These are phyloP conservation scores for Globisporangium okanoganense DNA, from an alignment of 352 stramenopile species.

Conservation along the genomic window DNA sequence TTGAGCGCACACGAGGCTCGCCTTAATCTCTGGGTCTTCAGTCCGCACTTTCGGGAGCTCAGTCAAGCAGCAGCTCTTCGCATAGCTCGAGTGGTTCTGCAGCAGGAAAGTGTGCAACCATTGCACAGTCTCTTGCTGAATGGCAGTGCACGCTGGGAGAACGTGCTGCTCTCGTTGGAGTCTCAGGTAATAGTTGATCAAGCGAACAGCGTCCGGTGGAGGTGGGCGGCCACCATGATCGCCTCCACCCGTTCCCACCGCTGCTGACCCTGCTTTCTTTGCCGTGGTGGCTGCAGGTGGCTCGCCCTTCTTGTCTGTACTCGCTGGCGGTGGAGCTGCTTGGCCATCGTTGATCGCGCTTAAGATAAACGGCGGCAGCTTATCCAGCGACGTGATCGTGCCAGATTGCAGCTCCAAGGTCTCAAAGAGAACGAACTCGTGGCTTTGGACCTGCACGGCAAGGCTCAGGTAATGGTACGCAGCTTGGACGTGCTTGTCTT, in stretches of 20 bases:
- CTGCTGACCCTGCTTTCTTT: slow-evolving; percentile 10
- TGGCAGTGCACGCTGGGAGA: slow-evolving; percentile 26
- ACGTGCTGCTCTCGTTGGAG: slow-evolving; percentile 42
- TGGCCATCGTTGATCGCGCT: slow-evolving; percentile 18
- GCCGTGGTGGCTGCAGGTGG: not conserved
- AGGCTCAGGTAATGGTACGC: slow-evolving; percentile 71
- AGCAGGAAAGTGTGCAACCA: slow-evolving; percentile 57
- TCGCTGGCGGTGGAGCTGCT: not conserved
- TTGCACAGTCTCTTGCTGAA: slow-evolving; percentile 31
- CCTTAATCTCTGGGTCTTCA: slow-evolving; percentile 54
- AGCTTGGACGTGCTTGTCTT: slow-evolving; percentile 59
- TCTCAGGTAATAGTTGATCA: slow-evolving; percentile 65
- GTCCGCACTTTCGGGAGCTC: slow-evolving; percentile 36
- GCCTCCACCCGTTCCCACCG: not conserved
- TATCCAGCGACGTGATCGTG: slow-evolving; percentile 33
- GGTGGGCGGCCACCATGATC: not conserved
- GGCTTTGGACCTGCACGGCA: slow-evolving; percentile 34
- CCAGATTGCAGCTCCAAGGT: slow-evolving; percentile 57
- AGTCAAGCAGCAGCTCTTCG: slow-evolving; percentile 45
- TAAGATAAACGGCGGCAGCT: slow-evolving; percentile 40
- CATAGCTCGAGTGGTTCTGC: slow-evolving; percentile 56
- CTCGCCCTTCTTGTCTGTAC: slow-evolving; percentile 8
- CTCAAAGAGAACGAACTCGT: slow-evolving; percentile 51
- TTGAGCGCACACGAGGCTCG: slow-evolving; percentile 49
- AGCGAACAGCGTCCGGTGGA: slow-evolving; percentile 17